Base-by-base conservation (phyloP, 495 filamentous ascomycete genomes). In the Bacidia gigantensis region DNA sequence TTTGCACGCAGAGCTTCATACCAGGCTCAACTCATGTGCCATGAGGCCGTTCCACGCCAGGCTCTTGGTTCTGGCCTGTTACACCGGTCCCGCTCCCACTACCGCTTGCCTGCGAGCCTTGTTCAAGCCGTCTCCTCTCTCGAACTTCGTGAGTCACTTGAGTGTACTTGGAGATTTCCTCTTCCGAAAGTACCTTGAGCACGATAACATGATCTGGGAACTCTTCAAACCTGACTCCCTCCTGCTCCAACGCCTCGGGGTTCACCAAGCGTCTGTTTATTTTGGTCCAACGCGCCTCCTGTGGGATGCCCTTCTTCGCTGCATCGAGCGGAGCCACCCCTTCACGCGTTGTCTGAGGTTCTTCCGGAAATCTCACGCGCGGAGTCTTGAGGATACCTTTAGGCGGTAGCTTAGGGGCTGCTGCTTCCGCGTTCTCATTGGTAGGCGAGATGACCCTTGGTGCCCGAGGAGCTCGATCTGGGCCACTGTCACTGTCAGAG, bases 241-340 rank as follows among this genome's bases (percentile, higher is more conserved):
- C 80, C 51, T 77, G 71, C 53, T 79, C 74, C 0, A 87, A 64
- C 0, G 82, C 80, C 52, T 82, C 78, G 3, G 82, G 79, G 17
- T 82, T 84, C 24, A 87, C 78, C 0, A 83, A 65, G 2, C 68
- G 62, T 26, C 83, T 75, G 41, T 76, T 72, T 56, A 87, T 82
- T 62, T 77, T 81, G 17, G 83, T 87, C 83, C 83, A 87, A 23
- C 76, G 78, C 0, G 82, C 83, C 40, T 80, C 75, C 3, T 76
- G 65, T 0, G 81, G 79, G 26, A 87, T 84, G 29, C 77, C 78
- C 29, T 74, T 70, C 12, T 76, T 77, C 12, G 67, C 62, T 32
- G 69, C 66, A 50, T 80, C 78, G 1, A 85, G 85, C 23, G 83
- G 83, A 0, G 83, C 81, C 14, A 86, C 83, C 40, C 83, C 83